phyloP scores from a whole-genome alignment of 2,329 filamentous ascomycete genomes.

The Elsinoe perseae region DNA sequence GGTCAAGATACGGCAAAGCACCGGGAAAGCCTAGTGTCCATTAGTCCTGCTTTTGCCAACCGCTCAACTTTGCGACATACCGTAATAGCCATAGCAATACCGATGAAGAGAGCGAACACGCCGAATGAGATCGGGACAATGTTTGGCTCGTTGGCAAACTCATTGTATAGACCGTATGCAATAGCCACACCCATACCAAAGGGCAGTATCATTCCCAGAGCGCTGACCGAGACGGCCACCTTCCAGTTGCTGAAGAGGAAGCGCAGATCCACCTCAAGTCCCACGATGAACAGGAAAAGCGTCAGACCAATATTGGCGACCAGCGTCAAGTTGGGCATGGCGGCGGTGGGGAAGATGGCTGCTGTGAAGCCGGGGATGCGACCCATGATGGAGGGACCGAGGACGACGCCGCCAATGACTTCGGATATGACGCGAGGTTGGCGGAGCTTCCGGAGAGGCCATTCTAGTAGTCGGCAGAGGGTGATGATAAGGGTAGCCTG shows the following conservation, averaged over 20 bases:
- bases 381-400: conserved; percentile 83
- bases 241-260: conserved; percentile 74
- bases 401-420: conserved; percentile 73
- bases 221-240: conserved; percentile 66
- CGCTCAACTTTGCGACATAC: conserved; percentile 36
- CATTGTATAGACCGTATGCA: conserved; percentile 69
- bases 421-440: conserved; percentile 80
- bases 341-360: conserved; percentile 67
- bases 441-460: conserved; percentile 65
- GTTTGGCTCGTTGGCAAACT: conserved; percentile 55
- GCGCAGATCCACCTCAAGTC: conserved; percentile 75
- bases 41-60: neutral
- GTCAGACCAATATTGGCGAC: conserved; percentile 78
- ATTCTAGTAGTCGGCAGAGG: conserved; percentile 66
- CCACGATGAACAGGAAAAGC: conserved; percentile 80
- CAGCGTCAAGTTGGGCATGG: conserved; percentile 66
- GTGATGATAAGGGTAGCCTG: conserved; percentile 66
- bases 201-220: conserved; percentile 71
- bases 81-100: conserved; percentile 88
- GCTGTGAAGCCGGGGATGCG: conserved; percentile 69
- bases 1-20: conserved; percentile 86
- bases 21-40: conserved; percentile 58
- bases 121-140: conserved; percentile 53
- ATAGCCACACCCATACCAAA: conserved; percentile 76
- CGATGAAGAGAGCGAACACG: conserved; percentile 70